Conservation (phyloP, 495 filamentous ascomycete species). For the Pseudoneurospora amorphoporcata region DNA sequence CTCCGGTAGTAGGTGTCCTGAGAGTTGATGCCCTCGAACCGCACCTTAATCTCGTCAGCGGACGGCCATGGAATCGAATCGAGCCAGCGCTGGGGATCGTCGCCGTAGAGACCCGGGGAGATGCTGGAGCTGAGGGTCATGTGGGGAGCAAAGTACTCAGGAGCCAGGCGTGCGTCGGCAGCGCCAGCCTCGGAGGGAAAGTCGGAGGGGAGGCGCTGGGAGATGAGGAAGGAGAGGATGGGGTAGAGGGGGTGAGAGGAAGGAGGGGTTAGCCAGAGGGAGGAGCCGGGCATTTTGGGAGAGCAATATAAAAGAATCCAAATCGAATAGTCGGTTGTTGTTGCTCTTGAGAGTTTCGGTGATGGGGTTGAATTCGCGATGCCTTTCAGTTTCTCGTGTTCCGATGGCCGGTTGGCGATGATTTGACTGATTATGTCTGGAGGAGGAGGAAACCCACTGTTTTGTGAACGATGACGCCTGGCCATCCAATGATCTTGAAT, state of each 20-base stretch:
- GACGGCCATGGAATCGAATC: constrained; percentile 9
- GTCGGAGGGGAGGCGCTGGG: constrained; percentile 9
- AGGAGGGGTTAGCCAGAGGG: constrained; percentile 24
- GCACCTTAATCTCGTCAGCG: constrained; percentile 3
- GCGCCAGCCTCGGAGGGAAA: constrained; percentile 14
- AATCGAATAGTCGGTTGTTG: background rate
- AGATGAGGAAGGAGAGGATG: constrained; percentile 16
- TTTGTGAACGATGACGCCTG: background rate
- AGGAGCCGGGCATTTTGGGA: constrained; percentile 18
- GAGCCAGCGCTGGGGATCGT: constrained; percentile 18
- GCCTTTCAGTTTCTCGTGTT: background rate
- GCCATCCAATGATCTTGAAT: background rate
- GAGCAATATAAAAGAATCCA: background rate
- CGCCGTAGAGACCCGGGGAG: constrained; percentile 7
- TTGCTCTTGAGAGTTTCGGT: background rate
- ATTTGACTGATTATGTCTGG: background rate
- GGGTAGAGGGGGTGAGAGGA: constrained; percentile 12
- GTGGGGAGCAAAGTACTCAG: constrained; percentile 19
- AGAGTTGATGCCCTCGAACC: constrained; percentile 11
- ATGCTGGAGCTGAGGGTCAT: constrained; percentile 23
- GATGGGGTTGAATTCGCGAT: background rate
- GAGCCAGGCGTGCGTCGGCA: constrained; percentile 1
- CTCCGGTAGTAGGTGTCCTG: constrained; percentile 20
- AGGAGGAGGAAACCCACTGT: background rate
- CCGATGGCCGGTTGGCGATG: background rate